phyloP scores from a whole-genome alignment of 2,329 filamentous ascomycete genomes.

The Trichoderma sp. region DNA sequence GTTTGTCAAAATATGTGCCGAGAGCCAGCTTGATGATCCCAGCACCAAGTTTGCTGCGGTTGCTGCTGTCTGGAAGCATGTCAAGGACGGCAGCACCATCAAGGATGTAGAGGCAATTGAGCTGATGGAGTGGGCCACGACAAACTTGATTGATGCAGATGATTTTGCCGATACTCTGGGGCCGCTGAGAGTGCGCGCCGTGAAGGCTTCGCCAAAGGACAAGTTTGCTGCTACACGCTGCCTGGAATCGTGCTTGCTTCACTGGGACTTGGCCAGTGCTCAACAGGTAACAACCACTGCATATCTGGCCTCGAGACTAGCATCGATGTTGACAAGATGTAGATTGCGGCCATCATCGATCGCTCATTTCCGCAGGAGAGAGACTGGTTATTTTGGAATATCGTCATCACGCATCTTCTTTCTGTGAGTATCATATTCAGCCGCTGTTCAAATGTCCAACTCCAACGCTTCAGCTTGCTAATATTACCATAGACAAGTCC shows the following conservation, averaged over 20 bases:
- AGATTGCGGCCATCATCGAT: constrained; percentile 61
- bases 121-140: constrained; percentile 59
- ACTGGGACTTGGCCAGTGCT: constrained; percentile 60
- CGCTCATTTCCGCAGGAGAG: constrained; percentile 55
- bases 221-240: constrained; percentile 48
- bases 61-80: constrained; percentile 50
- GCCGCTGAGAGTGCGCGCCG: constrained; percentile 53
- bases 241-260: constrained; percentile 56
- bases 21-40: constrained; percentile 57
- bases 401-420: constrained; percentile 57
- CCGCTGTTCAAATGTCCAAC: too few species aligned
- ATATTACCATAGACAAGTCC: constrained; percentile 46
- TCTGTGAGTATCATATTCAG: constrained; percentile 46
- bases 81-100: constrained; percentile 51
- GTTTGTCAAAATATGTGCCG: constrained; percentile 55
- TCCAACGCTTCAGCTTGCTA: not conserved
- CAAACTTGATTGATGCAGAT: constrained; percentile 43
- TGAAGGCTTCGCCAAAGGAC: constrained; percentile 57
- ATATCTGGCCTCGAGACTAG: not conserved
- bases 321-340: not conserved
- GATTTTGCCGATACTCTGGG: constrained; percentile 55
- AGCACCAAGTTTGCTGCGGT: constrained; percentile 50
- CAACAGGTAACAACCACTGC: constrained; percentile 51
- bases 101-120: constrained; percentile 57
- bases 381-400: constrained; percentile 58